Conservation (phyloP, 352 stramenopile genomes). For the Globisporangium emineosum region DNA sequence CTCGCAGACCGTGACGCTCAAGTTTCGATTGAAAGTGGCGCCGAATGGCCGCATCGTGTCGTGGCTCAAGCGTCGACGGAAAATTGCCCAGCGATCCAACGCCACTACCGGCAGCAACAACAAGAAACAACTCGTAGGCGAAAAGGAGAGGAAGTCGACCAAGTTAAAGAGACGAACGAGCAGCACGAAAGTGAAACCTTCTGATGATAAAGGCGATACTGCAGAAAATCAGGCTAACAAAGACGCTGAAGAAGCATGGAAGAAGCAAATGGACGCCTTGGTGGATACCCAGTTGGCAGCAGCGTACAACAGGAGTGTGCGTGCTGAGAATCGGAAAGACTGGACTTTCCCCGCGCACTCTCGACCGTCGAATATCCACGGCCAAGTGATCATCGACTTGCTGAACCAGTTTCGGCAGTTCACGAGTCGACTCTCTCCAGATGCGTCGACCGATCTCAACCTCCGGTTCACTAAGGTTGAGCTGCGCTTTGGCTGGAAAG, state of each 20-base stretch:
- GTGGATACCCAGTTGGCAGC: conserved; percentile 18
- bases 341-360: conserved; percentile 47
- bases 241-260: conserved; percentile 11
- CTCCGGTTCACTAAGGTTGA: conserved; percentile 50
- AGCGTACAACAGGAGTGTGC: conserved; percentile 56
- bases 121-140: background rate
- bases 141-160: background rate
- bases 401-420: conserved; percentile 36
- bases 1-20: conserved; percentile 43
- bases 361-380: conserved; percentile 51
- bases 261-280: conserved; percentile 13
- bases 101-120: background rate
- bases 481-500: conserved; percentile 69
- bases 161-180: background rate
- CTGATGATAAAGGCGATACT: background rate
- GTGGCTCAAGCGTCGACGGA: conserved; percentile 21
- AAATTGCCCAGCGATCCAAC: background rate
- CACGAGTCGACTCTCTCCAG: conserved; percentile 21
- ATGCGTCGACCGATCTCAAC: conserved; percentile 12
- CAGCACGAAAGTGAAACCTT: background rate
- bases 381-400: conserved; percentile 38
- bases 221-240: background rate
- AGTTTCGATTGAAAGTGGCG: conserved; percentile 16
- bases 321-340: conserved; percentile 43
- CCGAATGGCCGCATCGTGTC: conserved; percentile 19